Conservation (phyloP, 108 stramenopile genomes). For the Stephanodiscus minutulus region DNA sequence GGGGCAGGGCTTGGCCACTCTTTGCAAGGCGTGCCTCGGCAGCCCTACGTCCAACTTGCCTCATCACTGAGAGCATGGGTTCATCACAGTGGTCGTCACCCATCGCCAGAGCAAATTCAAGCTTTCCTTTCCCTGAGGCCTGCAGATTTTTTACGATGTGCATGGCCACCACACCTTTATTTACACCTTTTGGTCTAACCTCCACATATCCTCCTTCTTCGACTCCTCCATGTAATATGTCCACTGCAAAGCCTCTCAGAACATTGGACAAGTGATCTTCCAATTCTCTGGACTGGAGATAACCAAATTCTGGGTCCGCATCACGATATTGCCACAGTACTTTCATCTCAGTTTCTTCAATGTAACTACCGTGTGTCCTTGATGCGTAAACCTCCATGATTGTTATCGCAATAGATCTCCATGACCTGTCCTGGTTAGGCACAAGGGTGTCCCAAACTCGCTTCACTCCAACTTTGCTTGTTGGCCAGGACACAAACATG, state of each 20-base stretch:
- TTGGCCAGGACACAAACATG: constrained; percentile 93
- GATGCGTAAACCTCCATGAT: constrained; percentile 95
- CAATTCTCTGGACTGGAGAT: constrained; percentile 91
- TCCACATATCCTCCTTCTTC: constrained; percentile 89
- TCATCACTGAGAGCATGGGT: constrained; percentile 93
- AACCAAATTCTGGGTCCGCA: constrained; percentile 98
- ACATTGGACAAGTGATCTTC: constrained; percentile 95
- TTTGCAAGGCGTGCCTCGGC: constrained; percentile 49
- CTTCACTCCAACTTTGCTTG: constrained; percentile 56
- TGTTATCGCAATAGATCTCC: constrained; percentile 80
- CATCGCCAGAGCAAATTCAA: constrained; percentile 86
- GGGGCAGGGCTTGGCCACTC: constrained; percentile 60
- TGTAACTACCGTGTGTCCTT: constrained; percentile 90
- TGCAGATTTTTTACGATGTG: constrained; percentile 71
- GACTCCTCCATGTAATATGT: constrained; percentile 91
- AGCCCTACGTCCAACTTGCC: constrained; percentile 73
- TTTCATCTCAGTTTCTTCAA: constrained; percentile 92
- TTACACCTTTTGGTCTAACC: constrained; percentile 85
- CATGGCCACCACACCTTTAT: constrained; percentile 89
- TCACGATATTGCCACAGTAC: constrained; percentile 96
- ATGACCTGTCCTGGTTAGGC: constrained; percentile 88
- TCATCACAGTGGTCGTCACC: constrained; percentile 96
- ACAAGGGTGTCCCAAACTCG: constrained; percentile 86
- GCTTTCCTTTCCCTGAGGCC: constrained; percentile 47
- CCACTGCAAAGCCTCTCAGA: constrained; percentile 88